A percentile compares a stretch with the other conserved stretches of the same genome.
These are phyloP conservation scores for Lactarius tabidus DNA, from an alignment of 768 basidiomycete genomes.

Conservation along the genomic window DNA sequence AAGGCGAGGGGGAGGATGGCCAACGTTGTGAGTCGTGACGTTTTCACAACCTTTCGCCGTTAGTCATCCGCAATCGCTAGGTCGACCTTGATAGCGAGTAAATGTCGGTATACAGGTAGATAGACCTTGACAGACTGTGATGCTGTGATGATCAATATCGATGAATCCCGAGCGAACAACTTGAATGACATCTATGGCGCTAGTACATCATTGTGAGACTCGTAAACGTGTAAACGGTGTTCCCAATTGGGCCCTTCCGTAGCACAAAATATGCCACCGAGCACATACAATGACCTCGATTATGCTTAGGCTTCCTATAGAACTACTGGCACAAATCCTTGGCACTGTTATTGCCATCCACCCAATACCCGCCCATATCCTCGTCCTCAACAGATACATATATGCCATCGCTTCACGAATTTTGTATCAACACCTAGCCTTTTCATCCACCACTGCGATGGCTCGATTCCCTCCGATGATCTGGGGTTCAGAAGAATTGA, in stretches of 20 bases:
- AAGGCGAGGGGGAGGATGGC: slow-evolving; percentile 63
- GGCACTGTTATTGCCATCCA: slow-evolving; percentile 7
- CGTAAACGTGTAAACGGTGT: background rate
- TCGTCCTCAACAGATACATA: slow-evolving; percentile 21
- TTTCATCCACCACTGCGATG: slow-evolving; percentile 16
- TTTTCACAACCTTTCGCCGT: background rate
- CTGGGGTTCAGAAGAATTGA: slow-evolving; percentile 14
- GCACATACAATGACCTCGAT: background rate
- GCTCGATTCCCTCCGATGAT: slow-evolving; percentile 10
- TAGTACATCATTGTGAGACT: background rate
- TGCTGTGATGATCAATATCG: background rate
- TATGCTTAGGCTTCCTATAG: slow-evolving; percentile 20
- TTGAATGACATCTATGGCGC: background rate
- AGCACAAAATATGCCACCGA: background rate
- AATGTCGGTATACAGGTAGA: background rate
- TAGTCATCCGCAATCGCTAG: slow-evolving; percentile 9
- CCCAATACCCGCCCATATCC: slow-evolving; percentile 20
- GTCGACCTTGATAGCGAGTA: slow-evolving; percentile 28
- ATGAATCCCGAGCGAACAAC: background rate
- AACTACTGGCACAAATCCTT: slow-evolving; percentile 14
- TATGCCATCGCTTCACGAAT: slow-evolving; percentile 12
- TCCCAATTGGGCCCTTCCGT: slow-evolving; percentile 10
- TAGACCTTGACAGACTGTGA: background rate
- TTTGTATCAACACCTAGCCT: slow-evolving; percentile 17
- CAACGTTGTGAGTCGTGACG: slow-evolving; percentile 35